Evolutionary conservation across 2,329 filamentous ascomycete genomes (phyloP).

Genomic region (Nemania abortiva): DNA sequence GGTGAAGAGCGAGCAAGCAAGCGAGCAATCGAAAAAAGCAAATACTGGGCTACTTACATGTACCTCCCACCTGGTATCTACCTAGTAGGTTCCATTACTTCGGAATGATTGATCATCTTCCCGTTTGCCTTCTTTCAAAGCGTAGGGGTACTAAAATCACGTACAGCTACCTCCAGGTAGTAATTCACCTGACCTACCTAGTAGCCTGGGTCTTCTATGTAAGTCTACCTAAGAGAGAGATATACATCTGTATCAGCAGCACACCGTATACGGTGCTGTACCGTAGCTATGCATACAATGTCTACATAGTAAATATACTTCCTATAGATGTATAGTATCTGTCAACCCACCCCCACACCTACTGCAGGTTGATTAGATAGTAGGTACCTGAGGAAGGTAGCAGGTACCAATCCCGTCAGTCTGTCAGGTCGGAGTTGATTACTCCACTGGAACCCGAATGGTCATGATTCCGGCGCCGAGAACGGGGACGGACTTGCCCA

Average conservation of each 20-base stretch:
- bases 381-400: neutral
- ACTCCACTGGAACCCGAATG: slow-evolving; percentile 32
- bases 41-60: neutral
- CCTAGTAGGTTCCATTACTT: neutral
- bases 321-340: too few relatives aligned
- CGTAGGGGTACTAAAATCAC: neutral
- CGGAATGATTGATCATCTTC: slow-evolving; percentile 6
- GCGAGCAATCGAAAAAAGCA: too few relatives aligned
- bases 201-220: neutral
- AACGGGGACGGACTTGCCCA: slow-evolving; percentile 28
- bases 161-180: too few relatives aligned
- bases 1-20: too few relatives aligned
- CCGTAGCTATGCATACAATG: neutral
- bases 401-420: slow-evolving; percentile 14
- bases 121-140: neutral
- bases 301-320: too few relatives aligned
- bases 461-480: slow-evolving; percentile 29
- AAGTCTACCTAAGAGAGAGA: neutral
- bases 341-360: slow-evolving; percentile 7
- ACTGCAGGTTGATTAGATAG: slow-evolving; percentile 18
- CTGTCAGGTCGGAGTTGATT: slow-evolving; percentile 25
- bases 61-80: neutral
- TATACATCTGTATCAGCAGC: neutral
- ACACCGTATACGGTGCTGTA: neutral
- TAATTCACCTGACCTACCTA: slow-evolving; percentile 2